Conservation (phyloP, 2,329 filamentous ascomycete genomes). For the Colletotrichum sp. region DNA sequence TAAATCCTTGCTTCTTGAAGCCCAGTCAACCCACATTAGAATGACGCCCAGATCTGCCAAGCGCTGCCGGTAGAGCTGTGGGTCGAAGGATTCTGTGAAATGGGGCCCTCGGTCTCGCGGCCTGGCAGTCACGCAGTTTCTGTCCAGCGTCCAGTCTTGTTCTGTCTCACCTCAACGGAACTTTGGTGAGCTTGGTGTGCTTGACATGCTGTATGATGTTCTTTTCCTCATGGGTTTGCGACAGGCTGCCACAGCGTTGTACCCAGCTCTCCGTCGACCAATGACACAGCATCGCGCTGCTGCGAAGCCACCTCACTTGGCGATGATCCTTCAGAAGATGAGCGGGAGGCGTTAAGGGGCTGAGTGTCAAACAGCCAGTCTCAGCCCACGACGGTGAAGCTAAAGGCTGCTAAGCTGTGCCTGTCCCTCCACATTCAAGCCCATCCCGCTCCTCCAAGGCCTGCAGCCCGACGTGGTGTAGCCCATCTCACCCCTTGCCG, state of each 20-base stretch:
- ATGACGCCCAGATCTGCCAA: conserved; percentile 1
- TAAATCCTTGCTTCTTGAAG: neutral
- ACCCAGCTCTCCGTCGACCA: neutral
- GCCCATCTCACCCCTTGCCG: neutral
- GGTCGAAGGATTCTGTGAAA: conserved; percentile 11
- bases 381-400: neutral
- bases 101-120: neutral
- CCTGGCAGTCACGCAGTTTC: neutral
- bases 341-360: conserved; percentile 4
- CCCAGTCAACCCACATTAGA: neutral
- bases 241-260: neutral
- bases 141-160: neutral
- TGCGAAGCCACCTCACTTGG: neutral
- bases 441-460: neutral
- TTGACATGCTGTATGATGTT: neutral
- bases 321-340: conserved; percentile 1
- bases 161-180: neutral
- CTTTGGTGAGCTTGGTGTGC: neutral
- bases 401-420: neutral
- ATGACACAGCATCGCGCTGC: neutral
- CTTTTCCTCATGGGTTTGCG: neutral
- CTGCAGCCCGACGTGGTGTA: neutral
- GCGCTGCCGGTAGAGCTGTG: neutral
- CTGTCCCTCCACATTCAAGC: neutral
- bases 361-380: neutral